phyloP scores from a whole-genome alignment of 1,284 basidiomycete species.

The Cryptococcus hybrid region DNA sequence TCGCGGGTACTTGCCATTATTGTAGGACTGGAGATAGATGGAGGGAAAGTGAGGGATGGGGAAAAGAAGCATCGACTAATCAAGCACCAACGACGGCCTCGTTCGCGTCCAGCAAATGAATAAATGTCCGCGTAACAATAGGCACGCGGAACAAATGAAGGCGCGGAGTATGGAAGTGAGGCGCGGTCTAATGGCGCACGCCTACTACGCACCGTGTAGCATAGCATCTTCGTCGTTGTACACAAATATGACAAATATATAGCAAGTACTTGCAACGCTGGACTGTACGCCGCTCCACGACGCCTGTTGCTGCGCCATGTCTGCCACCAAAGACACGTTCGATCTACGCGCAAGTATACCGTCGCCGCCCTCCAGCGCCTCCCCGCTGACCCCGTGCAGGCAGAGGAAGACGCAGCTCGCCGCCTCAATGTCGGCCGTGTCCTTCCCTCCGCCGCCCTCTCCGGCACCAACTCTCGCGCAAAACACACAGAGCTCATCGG shows the following conservation, averaged over 20 bases:
- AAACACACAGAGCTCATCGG: slow-evolving; percentile 38
- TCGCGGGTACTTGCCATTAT: neutral
- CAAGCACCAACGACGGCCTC: too few relatives aligned
- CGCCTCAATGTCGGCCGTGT: slow-evolving; percentile 23
- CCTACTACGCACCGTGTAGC: too few relatives aligned
- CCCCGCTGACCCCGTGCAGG: slow-evolving; percentile 15
- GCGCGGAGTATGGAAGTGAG: too few relatives aligned
- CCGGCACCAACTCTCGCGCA: slow-evolving; percentile 21
- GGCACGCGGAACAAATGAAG: too few relatives aligned
- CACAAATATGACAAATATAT: too few relatives aligned
- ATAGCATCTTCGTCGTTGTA: too few relatives aligned
- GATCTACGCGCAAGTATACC: neutral
- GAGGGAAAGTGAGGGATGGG: neutral
- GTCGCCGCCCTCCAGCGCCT: neutral
- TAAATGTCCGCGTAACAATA: too few relatives aligned
- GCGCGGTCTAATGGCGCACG: too few relatives aligned
- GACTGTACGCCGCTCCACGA: too few relatives aligned
- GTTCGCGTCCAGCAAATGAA: too few relatives aligned
- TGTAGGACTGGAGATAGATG: neutral
- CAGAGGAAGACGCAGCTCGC: slow-evolving; percentile 42
- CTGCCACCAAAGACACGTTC: neutral
- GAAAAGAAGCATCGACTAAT: neutral
- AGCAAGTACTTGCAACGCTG: too few relatives aligned
- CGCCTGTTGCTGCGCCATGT: neutral
- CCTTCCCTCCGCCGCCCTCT: slow-evolving; percentile 7